Evolutionary conservation across 352 stramenopile species (phyloP), one percentile per base, ranked within the genome.

Genomic region (Phytophthora aleatoria): DNA sequence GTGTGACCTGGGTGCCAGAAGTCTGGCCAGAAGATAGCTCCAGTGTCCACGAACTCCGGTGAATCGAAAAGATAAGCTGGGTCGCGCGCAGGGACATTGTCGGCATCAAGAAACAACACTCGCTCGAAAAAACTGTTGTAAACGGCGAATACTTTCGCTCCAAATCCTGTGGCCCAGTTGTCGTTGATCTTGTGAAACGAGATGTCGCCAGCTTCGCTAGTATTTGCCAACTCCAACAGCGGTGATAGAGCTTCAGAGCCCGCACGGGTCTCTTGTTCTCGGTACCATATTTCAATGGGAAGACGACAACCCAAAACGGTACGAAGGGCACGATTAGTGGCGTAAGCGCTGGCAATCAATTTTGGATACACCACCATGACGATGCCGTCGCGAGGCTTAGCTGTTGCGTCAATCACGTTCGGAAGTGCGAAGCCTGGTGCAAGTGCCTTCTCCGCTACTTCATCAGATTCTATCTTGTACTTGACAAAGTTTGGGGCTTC

Each of bases 271-370:
- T 87, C 77, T 20, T 72, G 47, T 7, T 61, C 36, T 31, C 69
- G 49, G 49, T 75, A 89, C 79, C 79, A 89, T 5, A 89, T 54
- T 45, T 89, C 77, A 42, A 89, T 79, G 3, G 77, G 77, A 13
- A 89, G 59, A 20, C 42, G 42, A 51, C 75, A 89, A 16, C 54
- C 61, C 33, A 74, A 57, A 15, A 54, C 53, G 0, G 72, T 26
- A 35, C 63, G 42, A 66, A 75, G 55, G 68, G 80, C 11, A 47
- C 61, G 48, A 57, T 63, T 52, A 2, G 61, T 68, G 12, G 61
- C 61, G 28, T 69, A 69, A 2, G 61, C 54, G 24, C 74, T 74
- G 16, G 73, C 60, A 11, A 87, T 62, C 16, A 81, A 47, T 31
- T 73, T 79, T 1, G 74, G 79, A 51, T 89, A 84, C 7, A 83